A percentile compares a stretch with the other conserved stretches of the same genome.
Evolutionary conservation across 345 rosid genomes (phyloP).

Genomic region (Rhodamnia rubescens): DNA sequence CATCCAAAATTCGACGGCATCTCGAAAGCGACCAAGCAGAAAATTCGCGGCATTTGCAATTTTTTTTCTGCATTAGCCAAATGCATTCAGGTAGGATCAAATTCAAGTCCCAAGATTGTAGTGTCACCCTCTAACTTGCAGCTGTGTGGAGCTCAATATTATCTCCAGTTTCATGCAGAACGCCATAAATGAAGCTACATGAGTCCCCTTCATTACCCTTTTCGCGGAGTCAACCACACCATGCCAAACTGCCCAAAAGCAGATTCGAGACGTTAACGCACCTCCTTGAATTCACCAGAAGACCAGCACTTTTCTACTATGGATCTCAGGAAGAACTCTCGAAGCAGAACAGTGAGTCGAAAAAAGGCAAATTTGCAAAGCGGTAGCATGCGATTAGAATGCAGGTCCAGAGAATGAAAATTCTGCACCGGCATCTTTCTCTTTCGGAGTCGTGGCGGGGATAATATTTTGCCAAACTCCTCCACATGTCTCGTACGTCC

Average conservation of each 20-base stretch:
- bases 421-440: neutral
- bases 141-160: neutral
- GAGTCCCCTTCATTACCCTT: neutral
- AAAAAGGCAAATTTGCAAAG: neutral
- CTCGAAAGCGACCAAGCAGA: neutral
- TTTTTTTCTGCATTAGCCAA: neutral
- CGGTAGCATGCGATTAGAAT: neutral
- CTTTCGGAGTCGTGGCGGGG: neutral
- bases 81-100: neutral
- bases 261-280: neutral
- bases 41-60: neutral
- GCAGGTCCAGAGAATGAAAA: neutral
- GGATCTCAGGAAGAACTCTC: neutral
- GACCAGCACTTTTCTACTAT: neutral
- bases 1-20: neutral
- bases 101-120: neutral
- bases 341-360: neutral
- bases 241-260: neutral
- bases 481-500: neutral
- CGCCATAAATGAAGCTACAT: neutral
- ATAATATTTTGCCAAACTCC: neutral
- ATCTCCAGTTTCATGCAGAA: neutral
- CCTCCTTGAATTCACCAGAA: neutral
- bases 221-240: neutral
- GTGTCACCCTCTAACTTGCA: neutral